Percentiles rank a stretch among this genome's conserved stretches.
These are phyloP conservation scores for Metschnikowia proteae DNA, from an alignment of 805 yeast genomes.

Conservation along the genomic window DNA sequence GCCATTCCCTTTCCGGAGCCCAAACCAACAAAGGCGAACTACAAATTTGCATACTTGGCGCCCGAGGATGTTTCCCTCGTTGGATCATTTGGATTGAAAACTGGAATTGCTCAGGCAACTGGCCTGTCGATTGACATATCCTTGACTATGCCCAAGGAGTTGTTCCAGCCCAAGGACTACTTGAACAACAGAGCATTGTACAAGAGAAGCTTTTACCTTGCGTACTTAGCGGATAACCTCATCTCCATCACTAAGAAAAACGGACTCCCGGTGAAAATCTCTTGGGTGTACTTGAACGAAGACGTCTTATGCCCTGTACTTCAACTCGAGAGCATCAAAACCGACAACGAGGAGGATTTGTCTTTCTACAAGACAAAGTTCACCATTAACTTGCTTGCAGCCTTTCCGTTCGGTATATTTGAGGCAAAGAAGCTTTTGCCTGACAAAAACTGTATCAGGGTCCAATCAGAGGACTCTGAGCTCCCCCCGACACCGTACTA, in stretches of 20 bases:
- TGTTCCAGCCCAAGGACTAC: slow-evolving; percentile 84
- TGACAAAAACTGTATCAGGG: slow-evolving; percentile 76
- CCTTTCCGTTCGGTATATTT: slow-evolving; percentile 67
- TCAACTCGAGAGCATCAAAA: slow-evolving; percentile 52
- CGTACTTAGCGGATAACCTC: slow-evolving; percentile 68
- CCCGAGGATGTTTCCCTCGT: slow-evolving; percentile 77
- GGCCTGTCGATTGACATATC: slow-evolving; percentile 74
- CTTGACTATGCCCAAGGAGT: slow-evolving; percentile 70
- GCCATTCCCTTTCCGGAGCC: slow-evolving; percentile 89
- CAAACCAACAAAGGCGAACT: slow-evolving; percentile 69
- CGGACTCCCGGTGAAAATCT: slow-evolving; percentile 55
- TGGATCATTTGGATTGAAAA: slow-evolving; percentile 86
- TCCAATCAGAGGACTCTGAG: slow-evolving; percentile 44
- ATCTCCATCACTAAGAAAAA: slow-evolving; percentile 50
- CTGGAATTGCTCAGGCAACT: slow-evolving; percentile 62
- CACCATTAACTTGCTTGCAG: slow-evolving; percentile 66
- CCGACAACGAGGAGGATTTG: slow-evolving; percentile 49
- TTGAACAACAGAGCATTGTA: slow-evolving; percentile 86
- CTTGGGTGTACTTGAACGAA: slow-evolving; percentile 68
- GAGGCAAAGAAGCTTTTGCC: slow-evolving; percentile 74
- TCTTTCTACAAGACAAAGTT: slow-evolving; percentile 63
- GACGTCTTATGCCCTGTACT: slow-evolving; percentile 76
- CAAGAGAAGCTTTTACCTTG: slow-evolving; percentile 83
- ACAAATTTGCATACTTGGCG: slow-evolving; percentile 60
- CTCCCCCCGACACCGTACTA: slow-evolving; percentile 81